Percentiles rank a stretch among this genome's conserved stretches.
These are phyloP conservation scores for Brassica nigra DNA, from an alignment of 345 rosid genomes.

Conservation along the genomic window DNA sequence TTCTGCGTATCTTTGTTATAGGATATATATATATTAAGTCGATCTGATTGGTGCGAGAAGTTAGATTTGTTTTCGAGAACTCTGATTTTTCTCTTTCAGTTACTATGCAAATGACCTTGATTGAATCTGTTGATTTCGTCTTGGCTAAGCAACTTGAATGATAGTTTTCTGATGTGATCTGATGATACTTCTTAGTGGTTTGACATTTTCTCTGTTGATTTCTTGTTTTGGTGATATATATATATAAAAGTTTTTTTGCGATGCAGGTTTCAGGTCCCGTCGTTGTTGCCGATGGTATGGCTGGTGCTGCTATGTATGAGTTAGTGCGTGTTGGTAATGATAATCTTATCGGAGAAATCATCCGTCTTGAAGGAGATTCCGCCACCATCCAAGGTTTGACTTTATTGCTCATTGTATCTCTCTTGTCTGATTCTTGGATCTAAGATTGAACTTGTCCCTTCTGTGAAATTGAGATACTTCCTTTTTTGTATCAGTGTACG, in stretches of 20 bases:
- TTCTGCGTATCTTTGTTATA: background rate
- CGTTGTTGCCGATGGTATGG: slow-evolving; percentile 99
- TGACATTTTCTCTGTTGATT: background rate
- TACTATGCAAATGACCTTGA: no score
- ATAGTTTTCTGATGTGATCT: slow-evolving; percentile 31
- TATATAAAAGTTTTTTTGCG: slow-evolving; percentile 1
- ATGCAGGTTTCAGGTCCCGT: slow-evolving; percentile 98
- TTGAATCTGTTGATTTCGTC: slow-evolving; percentile 5
- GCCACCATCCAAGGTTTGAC: slow-evolving; percentile 92
- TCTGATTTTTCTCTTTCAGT: no score
- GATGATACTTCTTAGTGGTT: slow-evolving; percentile 24
- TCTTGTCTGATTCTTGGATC: no score
- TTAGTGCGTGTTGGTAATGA: slow-evolving; percentile 98
- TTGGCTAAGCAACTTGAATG: background rate
- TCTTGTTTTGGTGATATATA: slow-evolving; percentile 7
- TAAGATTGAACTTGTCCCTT: no score
- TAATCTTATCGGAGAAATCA: slow-evolving; percentile 94
- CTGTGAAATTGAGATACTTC: no score
- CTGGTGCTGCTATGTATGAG: slow-evolving; percentile 99
- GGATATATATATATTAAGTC: slow-evolving; percentile 7
- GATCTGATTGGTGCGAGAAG: slow-evolving; percentile 18
- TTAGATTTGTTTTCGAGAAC: slow-evolving; percentile 20
- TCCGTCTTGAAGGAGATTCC: slow-evolving; percentile 97
- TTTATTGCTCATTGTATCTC: no score
- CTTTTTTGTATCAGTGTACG: slow-evolving; percentile 61